Evolutionary conservation across 495 filamentous ascomycete genomes (phyloP).

Genomic region (Aspergillus cavernicola): DNA sequence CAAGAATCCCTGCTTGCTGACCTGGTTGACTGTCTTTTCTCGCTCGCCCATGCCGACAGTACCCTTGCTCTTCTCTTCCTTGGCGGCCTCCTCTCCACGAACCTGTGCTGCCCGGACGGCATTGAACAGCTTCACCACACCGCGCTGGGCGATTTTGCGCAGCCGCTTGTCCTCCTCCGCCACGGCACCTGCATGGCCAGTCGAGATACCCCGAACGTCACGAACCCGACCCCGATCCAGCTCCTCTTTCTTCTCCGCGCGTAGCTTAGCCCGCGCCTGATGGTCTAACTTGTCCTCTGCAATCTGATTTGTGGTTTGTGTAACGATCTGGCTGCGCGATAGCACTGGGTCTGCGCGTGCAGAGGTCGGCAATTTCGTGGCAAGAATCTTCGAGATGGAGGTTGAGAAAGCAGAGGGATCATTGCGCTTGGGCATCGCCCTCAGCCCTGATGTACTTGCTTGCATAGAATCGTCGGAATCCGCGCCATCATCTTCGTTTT

Average conservation of each 20-base stretch:
- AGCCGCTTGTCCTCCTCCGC: conserved; percentile 76
- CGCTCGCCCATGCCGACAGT: conserved; percentile 67
- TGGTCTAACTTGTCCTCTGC: conserved; percentile 74
- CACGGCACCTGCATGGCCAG: conserved; percentile 47
- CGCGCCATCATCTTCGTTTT: conserved; percentile 20
- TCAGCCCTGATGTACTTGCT: conserved; percentile 21
- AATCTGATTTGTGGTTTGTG: conserved; percentile 59
- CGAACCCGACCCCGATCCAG: conserved; percentile 83
- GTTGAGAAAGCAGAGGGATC: conserved; percentile 87
- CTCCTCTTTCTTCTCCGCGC: conserved; percentile 75
- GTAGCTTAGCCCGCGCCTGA: conserved; percentile 71
- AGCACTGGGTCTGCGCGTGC: conserved; percentile 85
- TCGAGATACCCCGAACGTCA: conserved; percentile 66
- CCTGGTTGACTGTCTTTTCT: conserved; percentile 84
- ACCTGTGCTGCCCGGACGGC: conserved; percentile 90
- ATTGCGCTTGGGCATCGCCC: conserved; percentile 63
- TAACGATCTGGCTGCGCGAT: conserved; percentile 67
- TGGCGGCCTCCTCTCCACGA: conserved; percentile 70
- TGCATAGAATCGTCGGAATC: conserved; percentile 27
- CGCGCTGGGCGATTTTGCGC: conserved; percentile 81
- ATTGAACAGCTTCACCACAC: conserved; percentile 94
- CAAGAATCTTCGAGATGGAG: conserved; percentile 86
- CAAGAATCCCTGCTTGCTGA: conserved; percentile 94
- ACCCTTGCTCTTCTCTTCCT: conserved; percentile 63
- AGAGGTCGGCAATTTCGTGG: conserved; percentile 74